Conservation (phyloP, 805 yeast species). For the Pichia pseudocactophila region DNA sequence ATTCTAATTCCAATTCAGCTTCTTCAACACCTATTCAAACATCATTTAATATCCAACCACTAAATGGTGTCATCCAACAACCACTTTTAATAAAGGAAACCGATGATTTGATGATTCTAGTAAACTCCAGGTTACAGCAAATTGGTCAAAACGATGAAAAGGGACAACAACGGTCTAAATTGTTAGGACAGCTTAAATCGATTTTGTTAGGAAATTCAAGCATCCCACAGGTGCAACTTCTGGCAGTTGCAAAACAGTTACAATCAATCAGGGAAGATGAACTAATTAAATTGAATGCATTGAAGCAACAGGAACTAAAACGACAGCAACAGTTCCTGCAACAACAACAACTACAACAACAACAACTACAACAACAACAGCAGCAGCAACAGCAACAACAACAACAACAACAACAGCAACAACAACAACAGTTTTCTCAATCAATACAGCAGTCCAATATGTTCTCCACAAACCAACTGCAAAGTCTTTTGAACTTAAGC, state of each 20-base stretch:
- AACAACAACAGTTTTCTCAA: not conserved
- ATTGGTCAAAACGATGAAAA: conserved; percentile 31
- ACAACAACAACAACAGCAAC: conserved; percentile 10
- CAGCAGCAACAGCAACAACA: conserved; percentile 17
- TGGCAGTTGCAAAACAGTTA: conserved; percentile 26
- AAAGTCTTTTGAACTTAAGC: conserved; percentile 10
- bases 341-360: conserved; percentile 12
- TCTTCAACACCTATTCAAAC: not conserved
- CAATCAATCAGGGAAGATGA: conserved; percentile 29
- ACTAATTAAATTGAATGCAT: conserved; percentile 18
- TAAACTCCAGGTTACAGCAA: conserved; percentile 30
- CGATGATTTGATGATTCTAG: conserved; percentile 33
- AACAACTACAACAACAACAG: not conserved
- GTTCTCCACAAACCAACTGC: conserved; percentile 14
- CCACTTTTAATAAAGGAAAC: conserved; percentile 23
- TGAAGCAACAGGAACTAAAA: conserved; percentile 17
- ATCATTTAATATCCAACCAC: not conserved
- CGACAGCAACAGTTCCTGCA: conserved; percentile 17
- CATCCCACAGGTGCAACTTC: conserved; percentile 25
- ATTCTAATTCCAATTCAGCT: conserved; percentile 4
- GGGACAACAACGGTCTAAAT: conserved; percentile 35
- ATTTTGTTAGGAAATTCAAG: conserved; percentile 27
- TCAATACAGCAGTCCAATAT: not conserved
- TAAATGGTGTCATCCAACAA: conserved; percentile 5
- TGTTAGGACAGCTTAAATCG: conserved; percentile 35